Conservation (phyloP, 371 early-diverging fungal species). For the Capniomyces stellatus region DNA sequence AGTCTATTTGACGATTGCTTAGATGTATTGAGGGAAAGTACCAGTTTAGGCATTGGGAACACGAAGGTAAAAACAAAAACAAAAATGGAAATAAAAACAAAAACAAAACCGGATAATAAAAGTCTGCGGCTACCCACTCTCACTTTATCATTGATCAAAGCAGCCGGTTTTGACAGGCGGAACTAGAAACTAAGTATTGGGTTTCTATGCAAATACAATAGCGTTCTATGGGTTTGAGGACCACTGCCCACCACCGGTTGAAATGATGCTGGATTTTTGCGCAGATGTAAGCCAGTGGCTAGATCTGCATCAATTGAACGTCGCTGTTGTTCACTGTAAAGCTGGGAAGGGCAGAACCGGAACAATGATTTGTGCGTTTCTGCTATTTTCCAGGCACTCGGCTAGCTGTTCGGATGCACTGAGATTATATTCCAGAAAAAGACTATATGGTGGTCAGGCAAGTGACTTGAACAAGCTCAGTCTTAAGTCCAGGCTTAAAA, state of each 20-base stretch:
- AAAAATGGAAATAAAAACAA: neutral
- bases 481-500: too few species aligned
- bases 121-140: too few species aligned
- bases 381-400: conserved; percentile 29
- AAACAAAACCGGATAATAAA: neutral
- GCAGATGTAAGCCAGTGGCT: conserved; percentile 26
- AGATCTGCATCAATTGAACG: conserved; percentile 21
- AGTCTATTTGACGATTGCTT: neutral
- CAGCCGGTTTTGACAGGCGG: too few species aligned
- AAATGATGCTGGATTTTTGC: neutral
- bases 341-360: conserved; percentile 69
- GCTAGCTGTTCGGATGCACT: conserved; percentile 28
- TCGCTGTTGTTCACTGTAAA: conserved; percentile 56
- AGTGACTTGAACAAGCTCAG: too few species aligned
- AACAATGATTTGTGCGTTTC: conserved; percentile 37
- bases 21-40: neutral
- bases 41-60: too few species aligned
- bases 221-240: neutral
- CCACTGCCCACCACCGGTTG: neutral
- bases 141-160: too few species aligned
- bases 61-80: neutral
- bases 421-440: neutral
- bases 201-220: too few species aligned
- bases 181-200: too few species aligned
- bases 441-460: neutral